phyloP scores from a whole-genome alignment of 2,329 filamentous ascomycete genomes.

The Celoporthe dispersa region DNA sequence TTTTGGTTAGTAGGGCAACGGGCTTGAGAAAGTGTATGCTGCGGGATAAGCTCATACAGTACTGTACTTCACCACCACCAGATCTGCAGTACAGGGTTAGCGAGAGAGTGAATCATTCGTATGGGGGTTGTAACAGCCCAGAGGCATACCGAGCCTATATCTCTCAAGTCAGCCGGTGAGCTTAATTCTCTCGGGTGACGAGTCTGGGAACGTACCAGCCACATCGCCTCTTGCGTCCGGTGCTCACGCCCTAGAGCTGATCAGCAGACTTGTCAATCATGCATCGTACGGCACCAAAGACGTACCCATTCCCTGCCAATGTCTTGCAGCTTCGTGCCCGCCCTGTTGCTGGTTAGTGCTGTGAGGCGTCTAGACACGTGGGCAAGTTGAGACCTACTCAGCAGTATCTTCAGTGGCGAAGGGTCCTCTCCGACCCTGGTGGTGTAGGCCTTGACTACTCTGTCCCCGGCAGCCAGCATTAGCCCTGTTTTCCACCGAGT shows the following conservation, averaged over 20 bases:
- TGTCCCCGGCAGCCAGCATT: background rate
- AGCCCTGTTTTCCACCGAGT: background rate
- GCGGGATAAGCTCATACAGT: constrained; percentile 30
- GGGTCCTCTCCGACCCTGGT: constrained; percentile 60
- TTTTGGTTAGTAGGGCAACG: background rate
- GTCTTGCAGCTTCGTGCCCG: constrained; percentile 46
- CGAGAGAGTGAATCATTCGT: background rate
- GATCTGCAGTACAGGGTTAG: constrained; percentile 44
- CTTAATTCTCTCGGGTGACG: background rate
- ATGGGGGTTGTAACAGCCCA: background rate
- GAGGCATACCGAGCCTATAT: constrained; percentile 36
- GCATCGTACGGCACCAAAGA: background rate
- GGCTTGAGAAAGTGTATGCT: background rate
- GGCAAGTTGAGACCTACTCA: constrained; percentile 31
- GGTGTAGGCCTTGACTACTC: constrained; percentile 69
- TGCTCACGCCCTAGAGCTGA: constrained; percentile 41
- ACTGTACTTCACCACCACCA: constrained; percentile 71
- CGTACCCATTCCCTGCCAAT: constrained; percentile 39
- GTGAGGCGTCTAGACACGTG: background rate
- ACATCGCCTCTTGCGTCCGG: constrained; percentile 61
- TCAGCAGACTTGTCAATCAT: background rate
- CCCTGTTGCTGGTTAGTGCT: background rate
- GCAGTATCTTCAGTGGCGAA: constrained; percentile 62
- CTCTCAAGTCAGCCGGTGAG: background rate
- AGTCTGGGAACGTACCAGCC: constrained; percentile 44